Evolutionary conservation across 306 rosid genomes (phyloP), one percentile per base, ranked within the genome.

Genomic region (Prunus kanzakura): DNA sequence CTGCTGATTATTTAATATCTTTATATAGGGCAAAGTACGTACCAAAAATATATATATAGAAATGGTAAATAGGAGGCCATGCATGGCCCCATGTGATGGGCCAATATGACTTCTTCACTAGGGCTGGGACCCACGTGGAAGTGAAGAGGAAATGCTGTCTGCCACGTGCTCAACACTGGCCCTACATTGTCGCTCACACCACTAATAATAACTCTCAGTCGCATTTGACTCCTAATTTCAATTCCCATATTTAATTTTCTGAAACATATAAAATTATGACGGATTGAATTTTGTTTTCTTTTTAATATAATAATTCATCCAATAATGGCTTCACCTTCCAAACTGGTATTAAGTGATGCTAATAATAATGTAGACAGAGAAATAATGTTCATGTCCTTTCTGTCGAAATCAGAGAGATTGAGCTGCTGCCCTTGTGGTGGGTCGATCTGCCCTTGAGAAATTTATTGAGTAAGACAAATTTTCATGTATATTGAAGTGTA

Each of bases 111-210:
- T 65, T 70, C 50, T 51, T 60, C 77, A 61, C 50, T 20, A 27
- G 57, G 73, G 46, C n/a, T 71, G 87, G 93, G 98, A 61, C 90
- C 96, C 89, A 86, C 83, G 46, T 76, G 69, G 71, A 60, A 43
- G 74, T 45, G 72, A 82, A 72, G 75, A 71, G 77, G 22, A 14
- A 73, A 82, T 74, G 87, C 83, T 91, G 98, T 90, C 96, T 87
- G 90, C 96, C 94, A 94, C 96, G 97, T 91, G 94, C 86, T 84
- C 84, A 90, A 86, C 96, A 91, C 32, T 84, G 88, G 84, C 76
- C 91, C 98, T 87, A 87, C 90, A 80, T 81, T 86, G 88, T 85
- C 88, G 97, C 94, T 45, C 69, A 64, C 89, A 75, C 73, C 72
- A 70, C 52, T 14, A 64, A 76, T 84, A 20, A 70, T 69, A 80